Evolutionary conservation across 345 rosid genomes (phyloP).

Genomic region (Erodium maritimum): DNA sequence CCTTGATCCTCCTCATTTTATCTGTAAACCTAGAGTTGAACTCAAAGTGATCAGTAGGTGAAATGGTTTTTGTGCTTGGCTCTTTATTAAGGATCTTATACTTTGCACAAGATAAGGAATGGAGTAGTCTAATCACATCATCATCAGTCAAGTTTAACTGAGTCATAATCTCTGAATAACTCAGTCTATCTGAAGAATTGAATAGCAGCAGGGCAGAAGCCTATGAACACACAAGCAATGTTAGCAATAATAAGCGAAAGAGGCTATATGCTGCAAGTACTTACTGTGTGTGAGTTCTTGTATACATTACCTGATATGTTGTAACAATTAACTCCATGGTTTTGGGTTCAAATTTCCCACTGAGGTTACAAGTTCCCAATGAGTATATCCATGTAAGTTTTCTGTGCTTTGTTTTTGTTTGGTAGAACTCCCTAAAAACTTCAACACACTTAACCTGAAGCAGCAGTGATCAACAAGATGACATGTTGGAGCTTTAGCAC

Average conservation of each 20-base stretch:
- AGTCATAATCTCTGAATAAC: conserved; percentile 68
- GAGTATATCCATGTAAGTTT: conserved; percentile 68
- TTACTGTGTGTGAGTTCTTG: background rate
- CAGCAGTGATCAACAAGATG: background rate
- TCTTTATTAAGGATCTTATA: conserved; percentile 69
- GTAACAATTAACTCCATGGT: conserved; percentile 53
- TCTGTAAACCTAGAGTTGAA: conserved; percentile 73
- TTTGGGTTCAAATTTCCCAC: conserved; percentile 55
- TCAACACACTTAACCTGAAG: conserved; percentile 61
- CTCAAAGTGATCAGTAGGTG: conserved; percentile 47
- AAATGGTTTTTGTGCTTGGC: conserved; percentile 48
- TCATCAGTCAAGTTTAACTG: conserved; percentile 77
- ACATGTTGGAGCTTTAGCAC: background rate
- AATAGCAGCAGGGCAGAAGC: conserved; percentile 80
- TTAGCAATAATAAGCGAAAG: background rate
- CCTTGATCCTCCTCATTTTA: conserved; percentile 95
- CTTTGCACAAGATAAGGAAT: conserved; percentile 76
- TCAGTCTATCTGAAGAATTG: conserved; percentile 64
- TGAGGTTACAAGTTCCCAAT: conserved; percentile 47
- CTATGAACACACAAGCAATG: conserved; percentile 19
- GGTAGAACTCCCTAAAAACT: conserved; percentile 53
- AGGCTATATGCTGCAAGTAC: background rate
- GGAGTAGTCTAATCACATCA: conserved; percentile 80
- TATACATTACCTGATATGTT: conserved; percentile 56
- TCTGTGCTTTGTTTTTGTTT: conserved; percentile 47